Conservation (phyloP, 2,329 filamentous ascomycete genomes). For the Venturia oleaginea region DNA sequence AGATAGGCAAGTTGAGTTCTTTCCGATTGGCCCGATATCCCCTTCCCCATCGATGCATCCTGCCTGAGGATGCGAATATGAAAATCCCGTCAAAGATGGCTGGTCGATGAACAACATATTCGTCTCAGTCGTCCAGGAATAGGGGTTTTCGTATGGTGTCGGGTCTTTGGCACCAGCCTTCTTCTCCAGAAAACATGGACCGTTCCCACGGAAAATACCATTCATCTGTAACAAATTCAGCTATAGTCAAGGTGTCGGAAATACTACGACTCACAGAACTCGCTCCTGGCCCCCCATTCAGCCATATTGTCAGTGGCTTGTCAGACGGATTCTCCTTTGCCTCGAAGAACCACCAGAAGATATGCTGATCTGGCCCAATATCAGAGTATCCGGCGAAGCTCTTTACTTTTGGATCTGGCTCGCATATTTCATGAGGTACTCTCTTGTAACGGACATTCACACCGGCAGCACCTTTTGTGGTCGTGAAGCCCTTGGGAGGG, state of each 20-base stretch:
- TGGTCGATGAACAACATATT: conserved; percentile 18
- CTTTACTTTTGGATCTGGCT: conserved; percentile 42
- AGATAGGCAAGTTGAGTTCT: conserved; percentile 45
- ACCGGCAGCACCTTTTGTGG: neutral
- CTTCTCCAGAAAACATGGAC: conserved; percentile 33
- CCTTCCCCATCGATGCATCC: conserved; percentile 35
- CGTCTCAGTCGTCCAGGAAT: conserved; percentile 13
- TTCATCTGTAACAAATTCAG: conserved; percentile 28
- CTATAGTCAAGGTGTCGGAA: neutral
- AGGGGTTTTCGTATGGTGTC: conserved; percentile 17
- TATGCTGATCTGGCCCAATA: conserved; percentile 34
- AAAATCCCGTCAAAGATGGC: conserved; percentile 17
- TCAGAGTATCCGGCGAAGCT: conserved; percentile 44
- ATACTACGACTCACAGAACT: neutral
- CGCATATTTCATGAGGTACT: conserved; percentile 34
- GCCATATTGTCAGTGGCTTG: conserved; percentile 36
- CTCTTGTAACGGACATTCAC: neutral
- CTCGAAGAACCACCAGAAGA: conserved; percentile 41
- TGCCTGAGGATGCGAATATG: conserved; percentile 23
- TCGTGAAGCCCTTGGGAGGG: neutral
- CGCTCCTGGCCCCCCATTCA: conserved; percentile 38
- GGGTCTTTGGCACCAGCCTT: conserved; percentile 35
- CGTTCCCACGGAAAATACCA: conserved; percentile 34
- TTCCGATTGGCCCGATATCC: conserved; percentile 33
- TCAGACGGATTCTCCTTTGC: conserved; percentile 34